Conservation (phyloP, 495 filamentous ascomycete genomes). For the Filosporella fistucella region DNA sequence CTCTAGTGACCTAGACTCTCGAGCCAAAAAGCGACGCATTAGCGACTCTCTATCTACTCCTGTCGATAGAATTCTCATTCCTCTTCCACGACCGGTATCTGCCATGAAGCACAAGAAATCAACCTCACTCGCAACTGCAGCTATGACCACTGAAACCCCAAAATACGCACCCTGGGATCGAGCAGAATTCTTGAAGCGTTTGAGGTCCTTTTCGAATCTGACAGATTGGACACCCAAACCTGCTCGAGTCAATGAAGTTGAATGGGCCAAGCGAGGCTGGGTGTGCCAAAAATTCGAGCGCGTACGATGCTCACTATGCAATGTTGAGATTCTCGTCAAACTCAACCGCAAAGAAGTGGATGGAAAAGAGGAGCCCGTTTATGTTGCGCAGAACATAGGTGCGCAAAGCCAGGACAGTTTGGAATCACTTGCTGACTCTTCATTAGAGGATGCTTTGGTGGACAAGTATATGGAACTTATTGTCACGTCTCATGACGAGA, state of each 20-base stretch:
- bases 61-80: conserved; percentile 7
- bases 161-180: conserved; percentile 80
- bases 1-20: conserved; percentile 27
- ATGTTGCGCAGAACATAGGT: conserved; percentile 40
- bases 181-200: conserved; percentile 70
- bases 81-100: conserved; percentile 32
- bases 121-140: conserved; percentile 31
- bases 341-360: conserved; percentile 67
- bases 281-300: conserved; percentile 75
- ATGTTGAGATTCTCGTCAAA: conserved; percentile 74
- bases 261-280: conserved; percentile 96
- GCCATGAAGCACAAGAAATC: conserved; percentile 36
- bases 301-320: conserved; percentile 80
- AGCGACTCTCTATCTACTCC: conserved; percentile 23
- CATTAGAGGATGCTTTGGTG: conserved; percentile 61
- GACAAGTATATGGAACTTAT: conserved; percentile 70
- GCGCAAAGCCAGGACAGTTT: background rate
- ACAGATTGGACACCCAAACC: conserved; percentile 86
- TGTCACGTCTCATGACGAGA: conserved; percentile 70
- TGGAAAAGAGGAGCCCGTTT: conserved; percentile 52
- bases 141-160: conserved; percentile 15
- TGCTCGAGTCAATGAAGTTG: conserved; percentile 75
- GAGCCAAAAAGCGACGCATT: conserved; percentile 44
- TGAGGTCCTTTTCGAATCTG: conserved; percentile 85
- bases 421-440: conserved; percentile 6